These are phyloP conservation scores for Spathaspora hagerdaliae DNA, from an alignment of 805 yeast species.

Conservation along the genomic window DNA sequence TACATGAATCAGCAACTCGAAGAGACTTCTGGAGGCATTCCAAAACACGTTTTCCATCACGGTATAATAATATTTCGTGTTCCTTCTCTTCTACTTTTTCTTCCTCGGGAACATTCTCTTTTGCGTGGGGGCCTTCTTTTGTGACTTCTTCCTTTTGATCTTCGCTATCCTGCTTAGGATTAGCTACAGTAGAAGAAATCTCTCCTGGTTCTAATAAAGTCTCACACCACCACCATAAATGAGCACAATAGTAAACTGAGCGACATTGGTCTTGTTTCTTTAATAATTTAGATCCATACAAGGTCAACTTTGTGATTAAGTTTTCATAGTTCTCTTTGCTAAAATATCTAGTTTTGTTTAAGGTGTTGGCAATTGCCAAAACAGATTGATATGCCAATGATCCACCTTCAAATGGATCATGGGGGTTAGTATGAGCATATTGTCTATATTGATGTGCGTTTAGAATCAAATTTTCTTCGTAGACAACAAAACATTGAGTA, in stretches of 20 bases:
- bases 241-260: conserved; percentile 82
- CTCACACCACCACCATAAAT: conserved; percentile 91
- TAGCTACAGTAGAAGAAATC: conserved; percentile 24
- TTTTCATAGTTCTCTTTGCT: conserved; percentile 71
- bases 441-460: conserved; percentile 7
- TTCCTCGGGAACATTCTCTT: conserved; percentile 20
- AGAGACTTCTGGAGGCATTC: conserved; percentile 88
- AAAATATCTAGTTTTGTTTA: conserved; percentile 41
- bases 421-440: conserved; percentile 22
- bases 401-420: conserved; percentile 41
- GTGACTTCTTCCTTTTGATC: conserved; percentile 15
- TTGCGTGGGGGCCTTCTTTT: conserved; percentile 6
- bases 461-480: conserved; percentile 55
- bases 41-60: conserved; percentile 67
- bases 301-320: conserved; percentile 77
- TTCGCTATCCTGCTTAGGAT: conserved; percentile 19
- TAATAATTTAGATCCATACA: conserved; percentile 82
- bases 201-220: conserved; percentile 25
- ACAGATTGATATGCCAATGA: conserved; percentile 50
- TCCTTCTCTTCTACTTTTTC: conserved; percentile 24
- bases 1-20: conserved; percentile 89
- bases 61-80: conserved; percentile 17
- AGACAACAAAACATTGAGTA: conserved; percentile 81
- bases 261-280: conserved; percentile 95
- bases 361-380: conserved; percentile 42